Percentiles rank a stretch among this genome's conserved stretches.
Conservation (phyloP, 805 yeast species). For the Crinitomyces ghanaensis region DNA sequence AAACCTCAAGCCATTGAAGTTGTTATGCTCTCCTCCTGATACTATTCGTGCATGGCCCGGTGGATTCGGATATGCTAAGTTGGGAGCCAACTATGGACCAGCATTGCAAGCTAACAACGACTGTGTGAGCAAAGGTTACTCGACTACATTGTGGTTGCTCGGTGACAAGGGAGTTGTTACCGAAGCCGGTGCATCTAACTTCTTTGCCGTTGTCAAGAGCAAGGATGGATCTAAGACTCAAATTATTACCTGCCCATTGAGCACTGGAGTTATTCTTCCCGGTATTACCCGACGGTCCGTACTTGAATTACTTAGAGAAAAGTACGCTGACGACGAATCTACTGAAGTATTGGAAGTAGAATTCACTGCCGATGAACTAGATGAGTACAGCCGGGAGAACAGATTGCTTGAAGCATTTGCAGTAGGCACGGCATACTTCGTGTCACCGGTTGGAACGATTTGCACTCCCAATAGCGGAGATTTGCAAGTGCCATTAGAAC, state of each 20-base stretch:
- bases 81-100: slow-evolving; percentile 48
- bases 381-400: slow-evolving; percentile 35
- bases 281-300: slow-evolving; percentile 44
- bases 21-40: slow-evolving; percentile 39
- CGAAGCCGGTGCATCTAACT: slow-evolving; percentile 47
- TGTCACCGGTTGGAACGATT: slow-evolving; percentile 36
- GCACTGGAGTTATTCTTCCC: slow-evolving; percentile 38
- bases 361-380: slow-evolving; percentile 37
- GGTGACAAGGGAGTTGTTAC: slow-evolving; percentile 42
- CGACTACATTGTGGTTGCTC: slow-evolving; percentile 43
- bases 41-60: slow-evolving; percentile 47
- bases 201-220: slow-evolving; percentile 36
- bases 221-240: slow-evolving; percentile 32
- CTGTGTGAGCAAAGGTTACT: slow-evolving; percentile 37
- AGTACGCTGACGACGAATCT: slow-evolving; percentile 28
- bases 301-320: slow-evolving; percentile 26
- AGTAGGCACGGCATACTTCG: slow-evolving; percentile 43
- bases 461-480: slow-evolving; percentile 33
- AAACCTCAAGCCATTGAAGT: slow-evolving; percentile 39
- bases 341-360: slow-evolving; percentile 35
- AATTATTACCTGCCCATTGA: slow-evolving; percentile 40
- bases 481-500: slow-evolving; percentile 32
- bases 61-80: slow-evolving; percentile 41
- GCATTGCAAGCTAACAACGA: slow-evolving; percentile 36
- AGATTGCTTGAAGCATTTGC: slow-evolving; percentile 43